Base-by-base conservation (phyloP, 2,329 filamentous ascomycete species). In the Aureobasidium mangrovei region DNA sequence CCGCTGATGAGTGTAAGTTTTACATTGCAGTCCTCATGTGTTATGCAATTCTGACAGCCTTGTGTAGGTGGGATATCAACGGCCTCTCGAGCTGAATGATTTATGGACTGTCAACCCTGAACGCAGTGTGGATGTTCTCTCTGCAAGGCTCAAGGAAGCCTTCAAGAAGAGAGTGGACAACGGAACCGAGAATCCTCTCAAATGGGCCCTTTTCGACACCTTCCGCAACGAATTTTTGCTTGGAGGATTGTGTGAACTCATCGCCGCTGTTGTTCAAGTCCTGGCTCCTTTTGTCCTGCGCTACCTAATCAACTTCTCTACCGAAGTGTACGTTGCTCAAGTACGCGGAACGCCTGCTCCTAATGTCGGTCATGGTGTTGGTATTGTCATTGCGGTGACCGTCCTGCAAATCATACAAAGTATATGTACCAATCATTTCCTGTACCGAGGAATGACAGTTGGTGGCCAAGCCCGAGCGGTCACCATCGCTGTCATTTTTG, bases 391-490 rank as follows among this genome's bases (percentile, higher is more conserved):
- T 54, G 91, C 88, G 7, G 85, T 97, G 55, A 90, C 87, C 0
- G 68, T 78, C 40, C 93, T 97, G 88, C 91, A 96, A 68, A 77
- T 91, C 24, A 65, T 85, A 8, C 88, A 95, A 69, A 91, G 86
- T 66, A 65, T 95, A 59, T 82, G 82, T 28, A 88, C 84, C 2
- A 94, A 91, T 64, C 91, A 97, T 65, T 96, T 95, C 71, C 85
- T 97, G 64, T 97, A 91, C 64, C 82, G 84, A 26, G 90, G 91
- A 26, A 94, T 95, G 86, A 84, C 94, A 72, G 82, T 94, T 38
- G 93, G 91, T 59, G 93, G 89, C 0, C 85, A 96, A 71, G 74
- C 81, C 6, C 80, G 91, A 66, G 89, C 84, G 1, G 85, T 88
- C 0, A 73, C 97, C 41, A 95, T 96, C 61, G 82, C 86, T 26